phyloP scores from a whole-genome alignment of 2,329 filamentous ascomycete species.

The Colletotrichum somersetense region DNA sequence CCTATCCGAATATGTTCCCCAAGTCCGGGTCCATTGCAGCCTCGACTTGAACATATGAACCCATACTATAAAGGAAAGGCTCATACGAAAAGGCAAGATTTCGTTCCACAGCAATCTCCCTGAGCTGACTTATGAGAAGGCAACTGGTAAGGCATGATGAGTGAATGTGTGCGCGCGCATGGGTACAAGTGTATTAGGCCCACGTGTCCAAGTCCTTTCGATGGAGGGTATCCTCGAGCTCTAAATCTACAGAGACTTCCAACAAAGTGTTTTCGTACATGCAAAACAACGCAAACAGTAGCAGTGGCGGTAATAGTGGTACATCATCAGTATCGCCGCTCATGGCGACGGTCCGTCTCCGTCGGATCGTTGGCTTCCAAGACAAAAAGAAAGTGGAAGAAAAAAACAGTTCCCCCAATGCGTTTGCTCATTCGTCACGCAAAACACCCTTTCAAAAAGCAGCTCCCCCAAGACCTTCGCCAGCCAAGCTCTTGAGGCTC shows the following conservation, averaged over 20 bases:
- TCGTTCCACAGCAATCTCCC: too few species aligned
- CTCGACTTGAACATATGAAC: too few species aligned
- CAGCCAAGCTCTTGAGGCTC: conserved; percentile 68
- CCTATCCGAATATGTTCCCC: not conserved
- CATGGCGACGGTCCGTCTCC: not conserved
- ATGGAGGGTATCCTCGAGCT: conserved; percentile 25
- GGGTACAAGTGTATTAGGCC: too few species aligned
- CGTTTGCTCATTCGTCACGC: not conserved
- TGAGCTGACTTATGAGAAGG: too few species aligned
- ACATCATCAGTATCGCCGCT: conserved; percentile 24
- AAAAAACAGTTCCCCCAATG: not conserved
- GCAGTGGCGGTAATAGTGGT: conserved; percentile 6
- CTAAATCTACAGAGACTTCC: not conserved
- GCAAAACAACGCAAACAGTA: not conserved
- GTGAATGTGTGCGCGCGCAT: too few species aligned
- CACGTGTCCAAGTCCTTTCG: not conserved
- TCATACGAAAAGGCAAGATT: too few species aligned
- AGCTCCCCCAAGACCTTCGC: conserved; percentile 67
- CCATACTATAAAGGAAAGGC: too few species aligned
- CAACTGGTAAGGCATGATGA: too few species aligned
- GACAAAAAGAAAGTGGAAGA: not conserved
- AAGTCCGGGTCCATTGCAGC: conserved; percentile 8
- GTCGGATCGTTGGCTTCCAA: not conserved
- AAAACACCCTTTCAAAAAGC: conserved; percentile 58
- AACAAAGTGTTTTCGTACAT: conserved; percentile 20